Base-by-base conservation (phyloP, 768 basidiomycete species). In the Suillus placidus region DNA sequence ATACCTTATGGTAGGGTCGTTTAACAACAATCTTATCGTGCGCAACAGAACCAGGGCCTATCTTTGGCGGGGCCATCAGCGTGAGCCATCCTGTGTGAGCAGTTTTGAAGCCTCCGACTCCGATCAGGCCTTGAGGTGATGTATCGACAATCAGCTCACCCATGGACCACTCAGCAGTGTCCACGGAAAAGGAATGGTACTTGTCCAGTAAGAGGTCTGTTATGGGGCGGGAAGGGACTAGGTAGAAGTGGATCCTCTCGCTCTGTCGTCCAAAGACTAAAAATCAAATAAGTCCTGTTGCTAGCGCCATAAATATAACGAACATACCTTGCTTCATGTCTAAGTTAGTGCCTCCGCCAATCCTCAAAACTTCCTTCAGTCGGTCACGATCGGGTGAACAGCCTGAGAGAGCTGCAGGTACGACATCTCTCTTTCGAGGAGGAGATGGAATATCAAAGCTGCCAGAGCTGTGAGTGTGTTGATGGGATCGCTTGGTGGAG, bases 81-180 rank as follows among this genome's bases (percentile, higher is more conserved):
- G 37, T 60, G 20, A 64, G 55, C 54, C 52, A 32, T 26, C 54
- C 63, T 12, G 23, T n/a, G 37, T 64, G 63, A 18, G 63, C 54
- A n/a, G 54, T 64, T 42, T 64, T 58, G 63, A 64, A 64, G 45
- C 32, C 23, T 34, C 63, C 40, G 6, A 57, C 51, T n/a, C 55
- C 40, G 26, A 64, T 26, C 9, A 52, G 10, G n/a, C 47, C 47
- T 47, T 47, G 47, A 47, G 47, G 12, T 23, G 47, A 47, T 23
- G 18, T 47, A 13, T 47, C n/a, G 6, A 47, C n/a, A 47, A 47
- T 23, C 47, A 47, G 47, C 47, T 47, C 47, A 23, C 47, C 47
- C n/a, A 47, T 13, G 47, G 47, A 47, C 47, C 47, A 47, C 47
- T 47, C 47, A 47, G 47, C 47, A 47, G 47, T 23, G 4, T 47